Base-by-base conservation (phyloP, 2,329 filamentous ascomycete genomes). In the Escovopsis sp. region DNA sequence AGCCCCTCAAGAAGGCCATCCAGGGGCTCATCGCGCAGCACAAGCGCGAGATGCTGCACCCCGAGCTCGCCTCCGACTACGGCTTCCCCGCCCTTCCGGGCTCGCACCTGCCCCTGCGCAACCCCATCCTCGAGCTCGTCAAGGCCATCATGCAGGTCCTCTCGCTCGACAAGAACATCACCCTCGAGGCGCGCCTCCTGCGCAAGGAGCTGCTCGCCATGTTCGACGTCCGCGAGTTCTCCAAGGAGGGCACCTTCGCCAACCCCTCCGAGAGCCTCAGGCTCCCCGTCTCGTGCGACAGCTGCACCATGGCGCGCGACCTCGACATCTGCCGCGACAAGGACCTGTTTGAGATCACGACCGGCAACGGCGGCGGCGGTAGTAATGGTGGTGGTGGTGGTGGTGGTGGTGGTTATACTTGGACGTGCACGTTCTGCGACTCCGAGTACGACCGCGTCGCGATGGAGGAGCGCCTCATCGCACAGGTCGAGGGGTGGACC, bases 221-320 rank as follows among this genome's bases (percentile, higher is more conserved):
- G 40, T 95, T 98, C 59, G 91, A 98, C 43, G 79, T 98, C 41
- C 83, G 87, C 51, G 91, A 98, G 61, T 98, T 98, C 66, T 84
- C 81, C 58, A 73, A 80, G 41, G 85, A 89, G 42, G 89, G 83
- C n/a, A 73, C 79, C 3, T 98, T 96, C 59, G 69, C 75, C 45
- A 96, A 96, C 57, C 89, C 91, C 0, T 84, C 78, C 40, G 78
- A 82, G 42, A 79, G 72, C 36, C 71, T 96, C 4, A 74, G 74
- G 48, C 66, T 98, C 5, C 82, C 89, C 55, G 65, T 95, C 29
- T 84, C 84, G 46, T 98, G 91, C 61, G 79, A 88, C 50, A 84
- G 84, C 57, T 98, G 91, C 66, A 94, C 88, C 37, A 77, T 91
- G 61, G 76, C 84, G 11, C 78, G 86, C 29, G 88, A 96, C 54